A percentile compares a stretch with the other conserved stretches of the same genome.
Evolutionary conservation across 139 green algal genomes (phyloP).

Genomic region (Zygnema cylindricum): DNA sequence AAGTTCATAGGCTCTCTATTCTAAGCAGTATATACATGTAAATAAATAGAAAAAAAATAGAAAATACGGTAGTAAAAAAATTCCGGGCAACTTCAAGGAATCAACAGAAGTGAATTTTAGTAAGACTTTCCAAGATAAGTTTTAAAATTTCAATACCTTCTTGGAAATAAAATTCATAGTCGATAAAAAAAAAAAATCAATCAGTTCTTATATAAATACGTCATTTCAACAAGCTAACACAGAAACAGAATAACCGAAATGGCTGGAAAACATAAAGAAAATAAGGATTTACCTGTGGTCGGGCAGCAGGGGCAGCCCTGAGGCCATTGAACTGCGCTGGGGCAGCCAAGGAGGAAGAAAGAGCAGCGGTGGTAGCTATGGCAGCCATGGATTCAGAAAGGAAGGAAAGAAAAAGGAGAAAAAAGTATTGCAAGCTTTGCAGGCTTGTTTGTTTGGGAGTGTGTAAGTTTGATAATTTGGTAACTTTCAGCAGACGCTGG

Average conservation of each 20-base stretch:
- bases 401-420: background rate
- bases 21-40: too few species aligned
- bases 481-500: background rate
- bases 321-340: conserved; percentile 31
- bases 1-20: too few species aligned
- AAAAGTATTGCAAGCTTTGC: background rate
- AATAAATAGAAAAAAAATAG: too few species aligned
- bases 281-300: conserved; percentile 4
- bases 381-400: conserved; percentile 24
- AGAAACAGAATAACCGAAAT: background rate
- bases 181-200: background rate
- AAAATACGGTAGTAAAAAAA: too few species aligned
- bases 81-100: too few species aligned
- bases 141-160: background rate
- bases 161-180: background rate
- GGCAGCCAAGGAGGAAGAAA: conserved; percentile 11
- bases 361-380: conserved; percentile 20
- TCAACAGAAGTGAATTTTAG: too few species aligned
- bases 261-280: background rate
- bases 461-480: conserved; percentile 3
- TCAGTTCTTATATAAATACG: background rate
- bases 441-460: too few species aligned
- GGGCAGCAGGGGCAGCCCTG: conserved; percentile 1
- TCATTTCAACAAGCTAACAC: background rate
- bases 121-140: background rate